A percentile compares a stretch with the other conserved stretches of the same genome.
Conservation (phyloP, 495 filamentous ascomycete genomes). For the Aspergillus saccharolyticus region DNA sequence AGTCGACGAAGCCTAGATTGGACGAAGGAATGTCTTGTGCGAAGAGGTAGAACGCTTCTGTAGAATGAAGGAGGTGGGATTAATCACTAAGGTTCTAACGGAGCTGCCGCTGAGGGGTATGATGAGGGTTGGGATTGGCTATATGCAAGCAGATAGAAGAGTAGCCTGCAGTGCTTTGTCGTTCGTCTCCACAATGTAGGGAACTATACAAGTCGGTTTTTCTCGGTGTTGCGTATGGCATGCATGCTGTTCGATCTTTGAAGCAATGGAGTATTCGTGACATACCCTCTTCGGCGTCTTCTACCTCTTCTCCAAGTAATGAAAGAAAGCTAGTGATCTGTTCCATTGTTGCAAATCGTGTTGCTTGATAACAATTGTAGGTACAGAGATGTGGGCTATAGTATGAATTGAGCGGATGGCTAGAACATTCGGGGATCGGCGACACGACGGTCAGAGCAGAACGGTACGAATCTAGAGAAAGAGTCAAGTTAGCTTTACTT, state of each 20-base stretch:
- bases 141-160: neutral
- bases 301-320: slow-evolving; percentile 17
- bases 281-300: slow-evolving; percentile 59
- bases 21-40: slow-evolving; percentile 67
- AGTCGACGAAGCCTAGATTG: slow-evolving; percentile 80
- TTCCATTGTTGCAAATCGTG: slow-evolving; percentile 8
- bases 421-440: neutral
- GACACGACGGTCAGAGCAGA: neutral
- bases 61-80: neutral
- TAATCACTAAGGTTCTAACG: neutral
- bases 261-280: slow-evolving; percentile 16
- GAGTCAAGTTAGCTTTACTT: neutral
- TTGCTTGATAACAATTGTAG: neutral
- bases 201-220: neutral
- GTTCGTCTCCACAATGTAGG: too few relatives aligned
- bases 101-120: neutral
- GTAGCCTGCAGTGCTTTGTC: neutral
- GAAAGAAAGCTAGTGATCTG: slow-evolving; percentile 13
- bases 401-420: neutral
- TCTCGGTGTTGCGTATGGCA: neutral
- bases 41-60: slow-evolving; percentile 86
- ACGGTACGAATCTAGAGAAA: neutral
- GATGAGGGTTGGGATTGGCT: neutral
- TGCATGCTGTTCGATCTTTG: neutral
- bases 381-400: neutral